Base-by-base conservation (phyloP, 345 rosid genomes). In the Durio zibethinus region DNA sequence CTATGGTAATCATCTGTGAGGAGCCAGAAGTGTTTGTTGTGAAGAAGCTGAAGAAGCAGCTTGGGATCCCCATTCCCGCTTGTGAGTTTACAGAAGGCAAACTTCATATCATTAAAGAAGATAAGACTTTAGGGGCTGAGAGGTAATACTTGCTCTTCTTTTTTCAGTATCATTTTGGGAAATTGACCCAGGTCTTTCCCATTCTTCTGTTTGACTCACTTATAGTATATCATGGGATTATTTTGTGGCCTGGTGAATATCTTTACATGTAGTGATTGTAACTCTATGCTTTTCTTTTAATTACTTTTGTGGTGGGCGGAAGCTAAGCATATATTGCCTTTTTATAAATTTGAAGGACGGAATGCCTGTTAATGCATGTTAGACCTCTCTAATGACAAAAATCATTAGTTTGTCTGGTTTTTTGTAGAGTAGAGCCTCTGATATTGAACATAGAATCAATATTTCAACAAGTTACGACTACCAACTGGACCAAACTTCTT, bases 1-100 rank as follows among this genome's bases (percentile, higher is more conserved):
- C 80, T 23, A 98, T 96, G 83, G 91, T 93, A 40, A 89, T 90
- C 43, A 87, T 93, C 38, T 93, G 98, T 66, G 99, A 96, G 80
- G 94, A 88, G 79, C 82, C 90, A 48, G 94, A 90, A 83, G 89
- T 88, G 74, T 96, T 96, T 87, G 90, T 90, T 81, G 90, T 92
- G 76, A 96, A 84, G 88, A 96, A 93, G 84, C 74, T 93, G 87
- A 92, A 90, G 88, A 96, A 89, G 83, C 97, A 90, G 87, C 97
- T 93, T 47, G 91, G 89, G 31, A 78, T 93, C 52, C 78, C 88
- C 29, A 86, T 93, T 78, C 83, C 82, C 38, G 82, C 84, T 70
- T 92, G 98, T 78, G 98, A 93, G 78, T 91, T 96, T 83, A 83
- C 88, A 8, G 98, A 96, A 75, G 99, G 98, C 62, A 86, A 90